Evolutionary conservation across 768 basidiomycete species (phyloP).

Genomic region (Glaciozyma antarctica): DNA sequence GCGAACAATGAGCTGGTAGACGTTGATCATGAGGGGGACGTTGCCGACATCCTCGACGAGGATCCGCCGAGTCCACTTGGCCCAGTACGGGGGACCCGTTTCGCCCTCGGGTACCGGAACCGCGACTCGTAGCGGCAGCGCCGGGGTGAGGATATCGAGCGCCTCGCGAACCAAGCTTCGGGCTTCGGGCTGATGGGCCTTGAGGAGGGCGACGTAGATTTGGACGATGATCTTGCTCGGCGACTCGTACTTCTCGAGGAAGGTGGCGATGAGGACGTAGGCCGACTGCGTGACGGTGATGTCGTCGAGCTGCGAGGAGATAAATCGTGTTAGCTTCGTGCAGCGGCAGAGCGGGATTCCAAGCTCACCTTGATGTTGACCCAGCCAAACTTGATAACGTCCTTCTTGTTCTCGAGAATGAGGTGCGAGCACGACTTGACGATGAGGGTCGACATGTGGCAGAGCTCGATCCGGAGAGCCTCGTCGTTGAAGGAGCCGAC

Average conservation of each 20-base stretch:
- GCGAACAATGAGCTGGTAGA: conserved; percentile 86
- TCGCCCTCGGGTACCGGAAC: conserved; percentile 41
- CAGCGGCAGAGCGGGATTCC: too few species aligned
- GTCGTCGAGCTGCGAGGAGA: conserved; percentile 52
- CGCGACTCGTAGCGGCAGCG: conserved; percentile 56
- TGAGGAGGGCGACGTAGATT: conserved; percentile 82
- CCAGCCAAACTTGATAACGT: conserved; percentile 90
- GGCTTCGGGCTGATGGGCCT: conserved; percentile 68
- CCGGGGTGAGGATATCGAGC: conserved; percentile 72
- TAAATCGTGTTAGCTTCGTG: too few species aligned
- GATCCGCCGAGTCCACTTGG: conserved; percentile 68
- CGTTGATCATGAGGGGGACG: conserved; percentile 55
- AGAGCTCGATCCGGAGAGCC: conserved; percentile 76
- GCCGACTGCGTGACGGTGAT: conserved; percentile 85
- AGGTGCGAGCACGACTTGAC: conserved; percentile 73
- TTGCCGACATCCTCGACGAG: conserved; percentile 77
- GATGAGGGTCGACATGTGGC: conserved; percentile 78
- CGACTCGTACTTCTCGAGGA: conserved; percentile 78
- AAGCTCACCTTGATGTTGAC: conserved; percentile 38
- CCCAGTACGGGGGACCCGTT: conserved; percentile 58
- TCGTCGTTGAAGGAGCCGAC: conserved; percentile 52
- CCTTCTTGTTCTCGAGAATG: conserved; percentile 74
- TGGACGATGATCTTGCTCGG: conserved; percentile 83
- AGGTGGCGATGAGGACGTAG: conserved; percentile 76
- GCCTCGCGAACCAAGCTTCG: conserved; percentile 72